These are phyloP conservation scores for Gossypium davidsonii DNA, from an alignment of 441 rosid species.

Conservation along the genomic window DNA sequence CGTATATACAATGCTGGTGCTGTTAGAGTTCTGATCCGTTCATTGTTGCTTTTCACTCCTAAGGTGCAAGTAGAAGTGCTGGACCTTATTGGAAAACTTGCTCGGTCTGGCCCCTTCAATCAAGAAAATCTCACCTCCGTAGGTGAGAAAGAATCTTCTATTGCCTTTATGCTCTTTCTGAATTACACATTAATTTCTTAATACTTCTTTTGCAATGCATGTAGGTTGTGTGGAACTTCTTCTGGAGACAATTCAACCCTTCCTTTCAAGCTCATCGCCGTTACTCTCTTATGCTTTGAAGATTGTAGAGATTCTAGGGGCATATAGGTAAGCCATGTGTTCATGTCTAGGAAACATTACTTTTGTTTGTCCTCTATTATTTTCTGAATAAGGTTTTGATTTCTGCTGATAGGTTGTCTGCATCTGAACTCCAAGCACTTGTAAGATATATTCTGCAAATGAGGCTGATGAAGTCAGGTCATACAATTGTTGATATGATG, in stretches of 20 bases:
- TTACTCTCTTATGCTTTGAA: conserved; percentile 78
- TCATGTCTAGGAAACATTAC: conserved; percentile 10
- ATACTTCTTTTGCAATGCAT: conserved; percentile 8
- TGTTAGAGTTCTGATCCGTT: conserved; percentile 77
- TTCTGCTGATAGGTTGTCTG: conserved; percentile 77
- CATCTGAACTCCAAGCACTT: conserved; percentile 84
- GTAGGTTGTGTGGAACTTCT: conserved; percentile 96
- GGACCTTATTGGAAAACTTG: conserved; percentile 75
- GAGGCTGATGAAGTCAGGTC: conserved; percentile 77
- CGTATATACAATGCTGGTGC: conserved; percentile 92
- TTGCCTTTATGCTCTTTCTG: neutral
- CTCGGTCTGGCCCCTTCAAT: conserved; percentile 88
- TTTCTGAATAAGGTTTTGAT: conserved; percentile 23
- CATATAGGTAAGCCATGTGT: conserved; percentile 67
- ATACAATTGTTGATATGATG: conserved; percentile 79
- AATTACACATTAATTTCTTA: conserved; percentile 20
- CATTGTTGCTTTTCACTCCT: conserved; percentile 90
- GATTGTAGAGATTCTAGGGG: conserved; percentile 96
- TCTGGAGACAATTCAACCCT: conserved; percentile 87
- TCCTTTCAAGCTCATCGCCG: conserved; percentile 81
- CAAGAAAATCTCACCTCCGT: conserved; percentile 93
- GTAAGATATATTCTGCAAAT: conserved; percentile 80
- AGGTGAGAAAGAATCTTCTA: conserved; percentile 51
- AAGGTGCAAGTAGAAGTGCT: conserved; percentile 90
- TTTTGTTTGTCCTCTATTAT: conserved; percentile 13